Percentiles rank a stretch among this genome's conserved stretches.
phyloP scores from a whole-genome alignment of 768 basidiomycete species.

The Suillus variegatus region DNA sequence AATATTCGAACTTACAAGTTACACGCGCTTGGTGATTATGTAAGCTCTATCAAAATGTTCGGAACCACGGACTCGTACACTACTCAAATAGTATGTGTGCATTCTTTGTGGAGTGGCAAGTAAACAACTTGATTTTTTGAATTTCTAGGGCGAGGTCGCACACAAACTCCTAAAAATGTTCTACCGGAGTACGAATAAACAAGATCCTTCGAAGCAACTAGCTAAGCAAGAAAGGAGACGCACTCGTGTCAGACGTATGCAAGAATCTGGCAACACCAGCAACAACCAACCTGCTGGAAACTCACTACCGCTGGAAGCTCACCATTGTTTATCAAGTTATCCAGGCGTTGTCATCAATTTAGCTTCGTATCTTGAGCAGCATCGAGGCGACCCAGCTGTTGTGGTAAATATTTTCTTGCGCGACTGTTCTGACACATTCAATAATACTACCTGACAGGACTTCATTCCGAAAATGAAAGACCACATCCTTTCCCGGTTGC shows the following conservation, averaged over 20 bases:
- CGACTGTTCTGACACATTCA: neutral
- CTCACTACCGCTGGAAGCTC: neutral
- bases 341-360: neutral
- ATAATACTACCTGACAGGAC: neutral
- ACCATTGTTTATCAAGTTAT: neutral
- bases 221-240: neutral
- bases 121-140: neutral
- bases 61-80: conserved; percentile 36
- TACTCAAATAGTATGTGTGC: conserved; percentile 30
- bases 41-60: conserved; percentile 18
- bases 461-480: neutral
- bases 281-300: neutral
- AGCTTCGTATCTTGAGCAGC: neutral
- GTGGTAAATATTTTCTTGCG: neutral
- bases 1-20: conserved; percentile 13
- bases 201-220: neutral
- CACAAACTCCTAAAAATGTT: neutral
- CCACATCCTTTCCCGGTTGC: neutral
- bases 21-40: neutral
- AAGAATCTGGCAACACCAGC: neutral
- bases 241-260: neutral
- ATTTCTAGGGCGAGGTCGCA: neutral
- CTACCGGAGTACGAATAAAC: neutral
- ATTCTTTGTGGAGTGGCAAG: neutral
- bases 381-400: neutral